Evolutionary conservation across 163 green algal genomes (phyloP).

Genomic region (Coccomyxa subellipsoidea): DNA sequence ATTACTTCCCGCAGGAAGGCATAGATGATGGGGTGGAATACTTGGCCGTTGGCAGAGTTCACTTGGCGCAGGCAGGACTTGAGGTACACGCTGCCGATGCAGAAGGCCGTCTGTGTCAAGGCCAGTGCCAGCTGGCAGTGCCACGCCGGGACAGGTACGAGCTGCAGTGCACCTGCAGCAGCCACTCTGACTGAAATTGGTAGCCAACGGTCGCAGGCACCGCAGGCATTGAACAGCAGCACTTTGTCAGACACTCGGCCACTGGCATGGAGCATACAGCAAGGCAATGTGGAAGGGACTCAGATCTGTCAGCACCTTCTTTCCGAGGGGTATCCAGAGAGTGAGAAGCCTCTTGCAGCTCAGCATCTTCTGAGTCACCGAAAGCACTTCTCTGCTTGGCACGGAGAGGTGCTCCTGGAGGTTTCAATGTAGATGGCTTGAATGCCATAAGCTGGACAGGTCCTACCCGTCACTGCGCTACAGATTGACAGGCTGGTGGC

Average conservation of each 20-base stretch:
- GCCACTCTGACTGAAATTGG: background rate
- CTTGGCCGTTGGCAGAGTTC: constrained; percentile 16
- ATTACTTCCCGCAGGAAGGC: constrained; percentile 53
- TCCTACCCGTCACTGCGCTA: background rate
- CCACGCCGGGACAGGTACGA: constrained; percentile 17
- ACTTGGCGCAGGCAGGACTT: constrained; percentile 40
- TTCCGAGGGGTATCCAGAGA: background rate
- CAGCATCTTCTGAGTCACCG: background rate
- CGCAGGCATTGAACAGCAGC: too few species aligned
- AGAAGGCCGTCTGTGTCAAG: constrained; percentile 51
- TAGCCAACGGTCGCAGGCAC: too few species aligned
- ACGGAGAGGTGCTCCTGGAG: background rate
- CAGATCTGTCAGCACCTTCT: too few species aligned
- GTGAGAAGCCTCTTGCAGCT: background rate
- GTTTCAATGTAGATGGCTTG: background rate
- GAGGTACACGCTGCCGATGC: constrained; percentile 60
- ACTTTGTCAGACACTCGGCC: too few species aligned
- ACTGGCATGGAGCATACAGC: too few species aligned
- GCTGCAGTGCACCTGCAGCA: background rate
- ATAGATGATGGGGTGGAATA: constrained; percentile 64
- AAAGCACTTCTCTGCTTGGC: background rate
- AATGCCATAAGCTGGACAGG: background rate
- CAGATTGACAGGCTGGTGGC: background rate
- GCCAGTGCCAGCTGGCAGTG: constrained; percentile 45
- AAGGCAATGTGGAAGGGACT: too few species aligned